Conservation (phyloP, 2,329 filamentous ascomycete genomes). For the Penicillium sp. region DNA sequence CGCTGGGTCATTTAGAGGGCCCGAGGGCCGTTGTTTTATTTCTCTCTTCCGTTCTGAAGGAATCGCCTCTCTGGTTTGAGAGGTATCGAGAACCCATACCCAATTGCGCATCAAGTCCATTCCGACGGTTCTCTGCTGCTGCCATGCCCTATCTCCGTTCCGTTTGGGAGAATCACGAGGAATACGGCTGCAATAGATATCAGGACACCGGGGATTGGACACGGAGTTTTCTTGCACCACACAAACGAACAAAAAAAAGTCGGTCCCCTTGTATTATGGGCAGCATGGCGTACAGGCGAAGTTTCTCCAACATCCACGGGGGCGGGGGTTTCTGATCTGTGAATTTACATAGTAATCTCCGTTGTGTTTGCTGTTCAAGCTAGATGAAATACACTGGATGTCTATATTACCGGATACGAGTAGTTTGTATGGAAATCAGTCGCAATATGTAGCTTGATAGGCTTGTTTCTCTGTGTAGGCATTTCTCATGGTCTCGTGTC, state of each 20-base stretch:
- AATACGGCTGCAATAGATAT: not conserved
- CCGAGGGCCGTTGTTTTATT: not conserved
- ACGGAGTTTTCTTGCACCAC: slow-evolving; percentile 21
- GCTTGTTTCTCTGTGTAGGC: not conserved
- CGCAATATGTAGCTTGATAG: not conserved
- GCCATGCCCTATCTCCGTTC: not conserved
- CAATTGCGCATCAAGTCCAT: slow-evolving; percentile 13
- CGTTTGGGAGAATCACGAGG: not conserved
- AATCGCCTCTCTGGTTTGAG: not conserved
- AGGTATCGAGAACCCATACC: slow-evolving; percentile 9
- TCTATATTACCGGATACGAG: slow-evolving; percentile 3
- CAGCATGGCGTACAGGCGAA: slow-evolving; percentile 42
- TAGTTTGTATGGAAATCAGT: not conserved
- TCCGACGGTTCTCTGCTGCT: slow-evolving; percentile 4
- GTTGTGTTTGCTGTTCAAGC: slow-evolving; percentile 14
- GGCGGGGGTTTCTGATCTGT: slow-evolving; percentile 19
- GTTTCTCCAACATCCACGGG: slow-evolving; percentile 25
- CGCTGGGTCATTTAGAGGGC: slow-evolving; percentile 58
- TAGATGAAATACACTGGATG: slow-evolving; percentile 21
- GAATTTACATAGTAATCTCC: slow-evolving; percentile 24
- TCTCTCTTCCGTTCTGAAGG: not conserved
- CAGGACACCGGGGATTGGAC: slow-evolving; percentile 13
- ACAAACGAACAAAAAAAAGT: slow-evolving; percentile 28
- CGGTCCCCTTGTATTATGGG: slow-evolving; percentile 34
- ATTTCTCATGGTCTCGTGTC: not conserved